Conservation (phyloP, 768 basidiomycete genomes). For the Botryobasidium botryosum region DNA sequence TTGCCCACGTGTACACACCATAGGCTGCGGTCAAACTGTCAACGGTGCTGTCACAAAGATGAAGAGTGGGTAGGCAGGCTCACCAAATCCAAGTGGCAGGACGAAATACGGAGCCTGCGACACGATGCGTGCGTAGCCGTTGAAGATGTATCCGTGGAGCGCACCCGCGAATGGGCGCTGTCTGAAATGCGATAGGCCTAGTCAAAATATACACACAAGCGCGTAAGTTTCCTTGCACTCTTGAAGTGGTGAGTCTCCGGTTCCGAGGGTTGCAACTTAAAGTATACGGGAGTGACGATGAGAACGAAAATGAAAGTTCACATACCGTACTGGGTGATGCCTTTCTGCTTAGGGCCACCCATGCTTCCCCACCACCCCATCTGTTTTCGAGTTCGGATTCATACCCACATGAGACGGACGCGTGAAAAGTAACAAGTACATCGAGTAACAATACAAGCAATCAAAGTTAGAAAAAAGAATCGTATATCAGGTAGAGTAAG, state of each 20-base stretch:
- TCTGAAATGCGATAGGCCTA: slow-evolving; percentile 74
- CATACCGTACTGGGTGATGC: slow-evolving; percentile 69
- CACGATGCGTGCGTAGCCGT: slow-evolving; percentile 64
- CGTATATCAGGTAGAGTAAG: no score
- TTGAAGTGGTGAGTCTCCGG: neutral
- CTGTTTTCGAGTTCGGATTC: slow-evolving; percentile 23
- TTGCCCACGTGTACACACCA: slow-evolving; percentile 64
- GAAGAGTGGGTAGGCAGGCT: slow-evolving; percentile 23
- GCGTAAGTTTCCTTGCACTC: slow-evolving; percentile 1
- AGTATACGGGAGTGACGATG: neutral
- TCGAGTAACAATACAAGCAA: no score
- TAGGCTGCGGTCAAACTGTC: no score
- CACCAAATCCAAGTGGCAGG: slow-evolving; percentile 62
- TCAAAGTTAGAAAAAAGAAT: neutral
- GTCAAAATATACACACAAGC: slow-evolving; percentile 1
- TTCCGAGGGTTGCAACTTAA: neutral
- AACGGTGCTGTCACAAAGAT: no score
- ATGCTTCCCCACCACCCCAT: slow-evolving; percentile 85
- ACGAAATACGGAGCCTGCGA: slow-evolving; percentile 62
- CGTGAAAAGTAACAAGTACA: no score
- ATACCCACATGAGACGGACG: no score
- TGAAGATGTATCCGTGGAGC: slow-evolving; percentile 64
- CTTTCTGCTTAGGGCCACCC: slow-evolving; percentile 51
- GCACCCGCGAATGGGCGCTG: slow-evolving; percentile 55
- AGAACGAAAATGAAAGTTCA: slow-evolving; percentile 12